Conservation (phyloP, 2,329 filamentous ascomycete genomes). For the Neospermospora avenae region DNA sequence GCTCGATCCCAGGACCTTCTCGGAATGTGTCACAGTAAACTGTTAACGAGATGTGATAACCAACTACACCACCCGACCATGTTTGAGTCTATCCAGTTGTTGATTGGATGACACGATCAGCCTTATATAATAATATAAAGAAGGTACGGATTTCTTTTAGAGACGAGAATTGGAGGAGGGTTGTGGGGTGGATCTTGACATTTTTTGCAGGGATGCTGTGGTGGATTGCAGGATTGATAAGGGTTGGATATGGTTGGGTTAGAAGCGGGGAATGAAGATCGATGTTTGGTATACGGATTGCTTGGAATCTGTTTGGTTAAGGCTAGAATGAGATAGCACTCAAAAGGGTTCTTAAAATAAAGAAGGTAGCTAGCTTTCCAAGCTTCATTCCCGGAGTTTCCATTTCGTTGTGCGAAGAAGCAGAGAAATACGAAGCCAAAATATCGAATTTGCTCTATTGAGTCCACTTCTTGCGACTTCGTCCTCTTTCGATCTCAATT, state of each 20-base stretch:
- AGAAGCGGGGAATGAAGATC: too few relatives aligned
- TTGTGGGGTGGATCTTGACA: neutral
- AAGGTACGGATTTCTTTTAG: neutral
- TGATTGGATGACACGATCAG: neutral
- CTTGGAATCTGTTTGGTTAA: too few relatives aligned
- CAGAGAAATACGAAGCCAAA: too few relatives aligned
- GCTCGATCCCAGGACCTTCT: neutral
- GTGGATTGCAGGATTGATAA: neutral
- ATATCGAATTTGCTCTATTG: too few relatives aligned
- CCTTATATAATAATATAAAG: neutral
- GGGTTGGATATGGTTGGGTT: neutral
- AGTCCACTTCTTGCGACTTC: too few relatives aligned
- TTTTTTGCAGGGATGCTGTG: neutral
- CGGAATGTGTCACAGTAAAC: neutral
- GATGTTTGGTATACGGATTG: too few relatives aligned
- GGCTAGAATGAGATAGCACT: too few relatives aligned
- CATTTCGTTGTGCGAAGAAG: too few relatives aligned
- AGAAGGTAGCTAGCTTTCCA: too few relatives aligned
- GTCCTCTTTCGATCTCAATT: too few relatives aligned
- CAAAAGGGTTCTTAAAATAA: too few relatives aligned
- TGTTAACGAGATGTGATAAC: constrained; percentile 1
- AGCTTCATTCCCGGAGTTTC: too few relatives aligned
- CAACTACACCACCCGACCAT: constrained; percentile 1
- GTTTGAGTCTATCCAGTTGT: neutral
- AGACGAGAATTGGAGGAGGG: neutral